Percentiles rank a stretch among this genome's conserved stretches.
phyloP scores from a whole-genome alignment of 306 rosid genomes.

The Mimosa pudica region DNA sequence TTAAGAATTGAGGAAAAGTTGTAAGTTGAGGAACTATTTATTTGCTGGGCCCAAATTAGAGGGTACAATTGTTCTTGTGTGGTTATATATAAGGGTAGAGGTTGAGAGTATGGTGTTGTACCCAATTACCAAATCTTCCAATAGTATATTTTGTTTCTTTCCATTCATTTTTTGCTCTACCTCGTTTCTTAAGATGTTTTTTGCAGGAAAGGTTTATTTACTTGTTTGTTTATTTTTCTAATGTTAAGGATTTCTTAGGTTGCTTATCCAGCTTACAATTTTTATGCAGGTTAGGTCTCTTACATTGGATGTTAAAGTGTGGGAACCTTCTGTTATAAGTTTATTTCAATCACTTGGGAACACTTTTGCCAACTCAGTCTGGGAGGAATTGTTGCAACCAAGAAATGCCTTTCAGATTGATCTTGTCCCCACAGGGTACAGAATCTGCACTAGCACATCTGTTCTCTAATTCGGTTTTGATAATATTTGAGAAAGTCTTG shows the following conservation, averaged over 20 bases:
- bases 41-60: background rate
- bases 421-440: conserved; percentile 87
- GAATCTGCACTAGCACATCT: conserved; percentile 41
- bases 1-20: background rate
- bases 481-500: conserved; percentile 34
- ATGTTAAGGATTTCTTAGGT: conserved; percentile 23
- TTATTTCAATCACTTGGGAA: conserved; percentile 98
- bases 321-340: conserved; percentile 97
- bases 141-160: background rate
- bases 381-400: conserved; percentile 98
- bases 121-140: background rate
- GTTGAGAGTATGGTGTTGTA: background rate
- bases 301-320: conserved; percentile 95
- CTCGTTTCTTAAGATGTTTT: background rate
- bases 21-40: background rate
- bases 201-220: conserved; percentile 5
- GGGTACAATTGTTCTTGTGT: background rate
- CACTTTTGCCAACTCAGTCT: conserved; percentile 92
- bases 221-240: background rate
- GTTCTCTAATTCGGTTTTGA: conserved; percentile 2
- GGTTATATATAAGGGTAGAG: background rate
- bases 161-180: background rate
- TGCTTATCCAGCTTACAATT: conserved; percentile 34
- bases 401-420: conserved; percentile 90
- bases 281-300: conserved; percentile 88